Evolutionary conservation across 441 rosid species (phyloP), one percentile per base, ranked within the genome.

Genomic region (Breynia disticha): DNA sequence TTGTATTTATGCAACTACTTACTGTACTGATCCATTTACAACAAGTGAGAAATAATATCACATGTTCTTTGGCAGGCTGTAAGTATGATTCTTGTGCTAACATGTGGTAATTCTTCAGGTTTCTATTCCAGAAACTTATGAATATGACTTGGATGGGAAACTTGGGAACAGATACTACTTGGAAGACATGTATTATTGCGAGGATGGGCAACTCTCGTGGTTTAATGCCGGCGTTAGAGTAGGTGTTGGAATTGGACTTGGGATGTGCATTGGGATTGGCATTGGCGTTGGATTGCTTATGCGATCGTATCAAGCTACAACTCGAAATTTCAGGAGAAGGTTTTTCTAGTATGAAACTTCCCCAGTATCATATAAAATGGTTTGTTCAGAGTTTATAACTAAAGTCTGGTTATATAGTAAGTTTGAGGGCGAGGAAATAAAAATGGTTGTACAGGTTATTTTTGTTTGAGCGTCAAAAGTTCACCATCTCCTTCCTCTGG

Each of bases 241-340:
- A 37, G 98, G 98, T 61, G 96, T 90, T 35, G 98, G 98, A 60
- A 87, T 91, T 68, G 97, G 98, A 60, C 95, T 91, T 11, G 97
- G 98, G 21, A 84, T 86, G 95, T 91, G 98, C 56, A 65, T 91
- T 16, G 98, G 98, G 43, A 67, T 88, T 8, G 98, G 98, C 50
- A 75, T 91, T 61, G 98, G 98, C 28, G 95, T 84, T 59, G 98
- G 98, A 44, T 66, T 91, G 60, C 87, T 91, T 21, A 82, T 91
- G 94, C 95, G 94, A 5, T 82, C 98, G 0, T 91, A 91, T 69
- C 97, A 88, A 79, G 76, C 89, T 28, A 84, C 97, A 13, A 86
- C 95, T n/a, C 72, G 94, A 64, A 88, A 79, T 66, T 81, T 91
- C 64, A 84, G 89, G 80, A 81, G 87, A 78, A 79, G 90, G 78